Base-by-base conservation (phyloP, 1,284 basidiomycete genomes). In the Grifola frondosa region DNA sequence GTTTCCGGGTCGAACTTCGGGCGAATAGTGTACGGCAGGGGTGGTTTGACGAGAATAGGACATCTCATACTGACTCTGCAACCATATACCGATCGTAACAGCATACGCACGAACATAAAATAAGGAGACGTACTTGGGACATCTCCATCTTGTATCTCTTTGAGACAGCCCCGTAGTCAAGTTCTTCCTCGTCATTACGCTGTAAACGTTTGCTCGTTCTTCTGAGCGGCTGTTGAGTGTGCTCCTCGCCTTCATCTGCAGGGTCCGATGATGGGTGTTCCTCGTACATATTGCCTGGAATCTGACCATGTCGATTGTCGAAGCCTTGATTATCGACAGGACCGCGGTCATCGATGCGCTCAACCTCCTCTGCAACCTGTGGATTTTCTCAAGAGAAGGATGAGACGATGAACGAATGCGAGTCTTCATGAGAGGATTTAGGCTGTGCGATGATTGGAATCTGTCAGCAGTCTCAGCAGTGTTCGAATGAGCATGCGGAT, bases 371-470 rank as follows among this genome's bases (percentile, higher is more conserved):
- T 4, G 48, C 49, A 30, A 44, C 46, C 40, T 59, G 22, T 53
- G 42, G 21, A 61, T 57, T 37, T 54, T 56, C 38, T 57, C 56
- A 7, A 59, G 52, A 36, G 54, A 56, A 3, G 54, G 51, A 20
- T 52, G 59, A 13, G 58, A 55, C 5, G 45, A 37, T 4, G 46
- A 40, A 15, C 44, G 54, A 36, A 46, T 37, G 24, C 53, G 51
- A 23, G 17, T 38, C 38, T 21, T 24, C 29, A 11, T 37, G 34
- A 20, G 46, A 37, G 25, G 33, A 15, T 45, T 34, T 23, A 46
- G 32, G 31, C 29, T 15, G 23, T 41, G 28, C 12, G 46, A 40
- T 32, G 42, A 44, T 16, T 44, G 42, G 22, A 37, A 39, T 5
- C 36, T 19, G 6, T 42, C 46, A 10, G 37, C 26, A 6, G 28